Conservation (phyloP, 306 rosid genomes). For the Lathyrus sativus region DNA sequence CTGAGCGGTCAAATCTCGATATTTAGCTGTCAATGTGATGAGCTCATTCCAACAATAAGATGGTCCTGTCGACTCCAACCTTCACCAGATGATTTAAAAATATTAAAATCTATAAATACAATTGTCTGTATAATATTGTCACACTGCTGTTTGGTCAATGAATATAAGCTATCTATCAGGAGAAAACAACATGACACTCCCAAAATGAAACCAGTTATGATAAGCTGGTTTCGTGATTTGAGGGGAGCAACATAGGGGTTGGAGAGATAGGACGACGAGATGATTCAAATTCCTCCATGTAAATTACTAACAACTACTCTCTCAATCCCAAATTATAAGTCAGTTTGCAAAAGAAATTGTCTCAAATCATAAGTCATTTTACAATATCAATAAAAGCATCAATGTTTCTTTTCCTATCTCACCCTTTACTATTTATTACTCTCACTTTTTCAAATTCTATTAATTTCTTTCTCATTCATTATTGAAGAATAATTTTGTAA, state of each 20-base stretch:
- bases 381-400: no score
- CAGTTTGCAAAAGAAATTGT: no score
- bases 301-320: background rate
- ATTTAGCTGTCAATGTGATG: slow-evolving; percentile 81
- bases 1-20: slow-evolving; percentile 88
- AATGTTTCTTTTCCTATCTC: no score
- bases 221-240: background rate
- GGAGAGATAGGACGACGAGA: background rate
- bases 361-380: no score
- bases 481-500: no score
- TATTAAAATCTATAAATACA: slow-evolving; percentile 28
- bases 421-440: no score
- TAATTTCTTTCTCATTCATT: no score
- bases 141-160: slow-evolving; percentile 9
- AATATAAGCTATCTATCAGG: slow-evolving; percentile 8
- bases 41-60: slow-evolving; percentile 83
- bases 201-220: background rate
- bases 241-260: background rate
- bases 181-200: slow-evolving; percentile 1
- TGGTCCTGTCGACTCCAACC: slow-evolving; percentile 87
- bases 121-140: background rate
- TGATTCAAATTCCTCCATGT: background rate
- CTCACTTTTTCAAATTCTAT: no score
- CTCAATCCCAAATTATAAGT: no score
- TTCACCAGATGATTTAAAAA: slow-evolving; percentile 42